Percentiles rank a stretch among this genome's conserved stretches.
Evolutionary conservation across 2,329 filamentous ascomycete species (phyloP).

Genomic region (Magnaporthiopsis rhizophila): DNA sequence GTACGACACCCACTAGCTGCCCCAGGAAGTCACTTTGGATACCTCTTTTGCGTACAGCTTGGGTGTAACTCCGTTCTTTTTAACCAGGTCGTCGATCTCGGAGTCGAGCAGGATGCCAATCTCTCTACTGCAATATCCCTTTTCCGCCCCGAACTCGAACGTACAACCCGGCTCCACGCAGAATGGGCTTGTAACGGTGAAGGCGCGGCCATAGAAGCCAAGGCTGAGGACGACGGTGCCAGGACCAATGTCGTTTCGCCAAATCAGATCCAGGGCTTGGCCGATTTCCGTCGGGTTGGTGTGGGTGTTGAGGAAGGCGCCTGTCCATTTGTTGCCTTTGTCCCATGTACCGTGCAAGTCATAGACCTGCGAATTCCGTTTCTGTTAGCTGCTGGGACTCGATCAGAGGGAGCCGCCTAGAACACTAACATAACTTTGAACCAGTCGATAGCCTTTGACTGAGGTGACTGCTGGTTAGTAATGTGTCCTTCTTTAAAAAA

Average conservation of each 20-base stretch:
- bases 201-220: constrained; percentile 31
- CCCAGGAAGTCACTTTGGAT: constrained; percentile 20
- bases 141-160: constrained; percentile 14
- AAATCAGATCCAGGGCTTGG: constrained; percentile 32
- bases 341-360: constrained; percentile 34
- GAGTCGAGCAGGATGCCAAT: constrained; percentile 16
- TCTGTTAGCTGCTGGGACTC: too few relatives aligned
- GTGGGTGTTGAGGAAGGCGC: constrained; percentile 26
- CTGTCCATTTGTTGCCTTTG: constrained; percentile 14
- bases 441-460: constrained; percentile 2
- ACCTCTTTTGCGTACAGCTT: constrained; percentile 17
- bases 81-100: constrained; percentile 19
- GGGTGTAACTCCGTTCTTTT: constrained; percentile 2
- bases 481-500: too few relatives aligned
- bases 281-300: constrained; percentile 39
- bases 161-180: constrained; percentile 20
- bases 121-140: constrained; percentile 15
- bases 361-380: constrained; percentile 16
- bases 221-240: constrained; percentile 32
- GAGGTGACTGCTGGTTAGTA: not conserved
- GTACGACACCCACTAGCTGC: constrained; percentile 24
- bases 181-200: constrained; percentile 13
- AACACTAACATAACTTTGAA: constrained; percentile 6
- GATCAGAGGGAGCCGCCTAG: too few relatives aligned
- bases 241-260: constrained; percentile 33